These are phyloP conservation scores for Piper betle DNA, from an alignment of 164 flowering plant genomes.

Conservation along the genomic window DNA sequence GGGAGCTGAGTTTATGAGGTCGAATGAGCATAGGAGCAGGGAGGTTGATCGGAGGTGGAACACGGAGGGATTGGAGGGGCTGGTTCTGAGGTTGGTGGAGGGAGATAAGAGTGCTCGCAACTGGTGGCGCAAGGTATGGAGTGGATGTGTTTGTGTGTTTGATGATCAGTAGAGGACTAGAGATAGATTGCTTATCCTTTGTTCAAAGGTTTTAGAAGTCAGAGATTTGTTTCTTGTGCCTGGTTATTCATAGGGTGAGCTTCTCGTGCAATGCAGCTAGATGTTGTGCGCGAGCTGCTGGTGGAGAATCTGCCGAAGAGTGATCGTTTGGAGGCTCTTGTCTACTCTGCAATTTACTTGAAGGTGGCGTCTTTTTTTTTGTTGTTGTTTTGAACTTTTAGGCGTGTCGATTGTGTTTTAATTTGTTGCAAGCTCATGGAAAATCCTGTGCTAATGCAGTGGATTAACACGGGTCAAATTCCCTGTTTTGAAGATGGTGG, in stretches of 20 bases:
- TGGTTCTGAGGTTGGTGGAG: constrained; percentile 61
- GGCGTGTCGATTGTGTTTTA: not conserved
- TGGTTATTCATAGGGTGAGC: not conserved
- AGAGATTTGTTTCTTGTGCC: not conserved
- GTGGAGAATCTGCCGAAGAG: constrained; percentile 30
- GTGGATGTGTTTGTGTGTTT: not conserved
- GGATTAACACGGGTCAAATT: constrained; percentile 96
- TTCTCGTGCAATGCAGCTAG: constrained; percentile 39
- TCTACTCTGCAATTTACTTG: constrained; percentile 71
- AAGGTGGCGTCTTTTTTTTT: constrained; percentile 35
- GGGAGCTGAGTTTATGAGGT: constrained; percentile 57
- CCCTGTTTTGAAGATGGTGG: constrained; percentile 98
- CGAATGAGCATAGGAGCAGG: constrained; percentile 60
- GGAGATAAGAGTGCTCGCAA: constrained; percentile 63
- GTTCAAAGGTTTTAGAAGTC: not conserved
- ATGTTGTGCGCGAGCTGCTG: constrained; percentile 66
- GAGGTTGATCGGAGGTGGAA: constrained; percentile 55
- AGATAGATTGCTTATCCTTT: not conserved
- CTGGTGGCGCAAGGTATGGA: constrained; percentile 87
- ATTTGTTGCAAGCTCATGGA: not conserved
- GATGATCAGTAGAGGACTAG: not conserved
- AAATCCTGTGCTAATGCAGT: constrained; percentile 30
- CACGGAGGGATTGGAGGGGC: constrained; percentile 67
- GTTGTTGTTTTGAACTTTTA: not conserved
- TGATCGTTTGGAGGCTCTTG: constrained; percentile 67